Base-by-base conservation (phyloP, 192 early-diverging fungal genomes). In the Coemansia furcata region DNA sequence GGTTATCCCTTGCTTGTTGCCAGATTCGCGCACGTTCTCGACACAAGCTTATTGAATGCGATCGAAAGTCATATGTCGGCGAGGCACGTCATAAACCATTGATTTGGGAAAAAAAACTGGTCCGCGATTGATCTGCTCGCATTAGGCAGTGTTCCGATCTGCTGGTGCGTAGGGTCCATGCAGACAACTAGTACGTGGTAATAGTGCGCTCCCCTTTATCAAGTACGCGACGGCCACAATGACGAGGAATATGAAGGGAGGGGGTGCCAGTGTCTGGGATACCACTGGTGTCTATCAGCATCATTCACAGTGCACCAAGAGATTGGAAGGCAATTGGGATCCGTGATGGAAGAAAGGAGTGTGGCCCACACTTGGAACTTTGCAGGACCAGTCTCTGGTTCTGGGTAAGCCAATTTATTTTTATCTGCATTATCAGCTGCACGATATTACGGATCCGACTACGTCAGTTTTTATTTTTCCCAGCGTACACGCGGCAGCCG, bases 81-180 rank as follows among this genome's bases (percentile, higher is more conserved):
- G 54, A 32, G 30, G 5, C 23, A 10, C 47, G 47, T 50, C 47
- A 50, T 29, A 33, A 5, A 3, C 54, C 10, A 55, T 55, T 55
- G 54, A 55, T 55, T 32, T 15, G 54, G 15, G 29, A n/a, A n/a
- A n/a, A n/a, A 47, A 47, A 40, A 23, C 19, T 50, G 47, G 47
- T 50, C 21, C 10, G 47, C 21, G 47, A 55, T 55, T 55, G 54
- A 55, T 55, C 15, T n/a, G 54, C 30, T 55, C 30, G 54, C 9
- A 52, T 52, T 52, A 30, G 54, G 54, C 54, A 55, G 54, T 33
- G 54, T 32, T 55, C 54, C 54, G 54, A 55, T 55, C 54, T 33
- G 29, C 29, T 55, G 54, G 54, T 6, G 30, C 29, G 32, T 55
- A 55, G 54, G 54, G 30, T 55, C 54, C 54, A 43, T 6, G 44